Conservation (phyloP, 1,284 basidiomycete genomes). For the Psilocybe mexicana region DNA sequence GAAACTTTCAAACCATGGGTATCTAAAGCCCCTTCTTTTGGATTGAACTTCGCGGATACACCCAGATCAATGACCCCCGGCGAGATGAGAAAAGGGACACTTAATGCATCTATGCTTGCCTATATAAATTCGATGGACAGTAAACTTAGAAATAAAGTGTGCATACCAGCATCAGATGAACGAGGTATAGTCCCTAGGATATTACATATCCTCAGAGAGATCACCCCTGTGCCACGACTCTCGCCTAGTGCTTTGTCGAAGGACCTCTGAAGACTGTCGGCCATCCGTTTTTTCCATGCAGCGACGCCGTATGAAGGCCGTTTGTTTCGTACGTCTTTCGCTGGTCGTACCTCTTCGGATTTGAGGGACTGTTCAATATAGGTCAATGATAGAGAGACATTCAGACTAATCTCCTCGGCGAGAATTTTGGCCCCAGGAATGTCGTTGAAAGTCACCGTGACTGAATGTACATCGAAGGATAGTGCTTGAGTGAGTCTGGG, state of each 20-base stretch:
- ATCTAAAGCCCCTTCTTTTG: conserved; percentile 54
- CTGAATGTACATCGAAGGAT: conserved; percentile 63
- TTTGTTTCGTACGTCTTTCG: conserved; percentile 26
- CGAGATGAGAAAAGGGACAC: conserved; percentile 24
- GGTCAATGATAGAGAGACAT: conserved; percentile 54
- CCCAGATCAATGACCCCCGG: conserved; percentile 47
- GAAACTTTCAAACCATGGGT: conserved; percentile 52
- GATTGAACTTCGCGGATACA: conserved; percentile 57
- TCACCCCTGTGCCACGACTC: conserved; percentile 52
- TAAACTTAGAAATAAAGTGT: neutral
- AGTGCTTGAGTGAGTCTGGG: conserved; percentile 65
- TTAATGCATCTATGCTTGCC: conserved; percentile 9
- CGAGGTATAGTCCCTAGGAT: conserved; percentile 45
- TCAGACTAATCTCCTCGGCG: conserved; percentile 51
- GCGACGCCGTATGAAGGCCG: conserved; percentile 48
- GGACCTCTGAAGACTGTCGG: conserved; percentile 58
- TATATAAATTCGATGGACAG: neutral
- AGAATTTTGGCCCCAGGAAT: conserved; percentile 51
- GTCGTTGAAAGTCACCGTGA: conserved; percentile 49
- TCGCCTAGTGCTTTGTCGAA: conserved; percentile 69
- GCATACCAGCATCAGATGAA: conserved; percentile 30
- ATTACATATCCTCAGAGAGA: conserved; percentile 51
- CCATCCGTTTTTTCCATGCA: conserved; percentile 61
- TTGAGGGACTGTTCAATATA: conserved; percentile 41
- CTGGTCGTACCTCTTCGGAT: conserved; percentile 24